These are phyloP conservation scores for Cornus suecica DNA, from an alignment of 148 eudicot species.

Conservation along the genomic window DNA sequence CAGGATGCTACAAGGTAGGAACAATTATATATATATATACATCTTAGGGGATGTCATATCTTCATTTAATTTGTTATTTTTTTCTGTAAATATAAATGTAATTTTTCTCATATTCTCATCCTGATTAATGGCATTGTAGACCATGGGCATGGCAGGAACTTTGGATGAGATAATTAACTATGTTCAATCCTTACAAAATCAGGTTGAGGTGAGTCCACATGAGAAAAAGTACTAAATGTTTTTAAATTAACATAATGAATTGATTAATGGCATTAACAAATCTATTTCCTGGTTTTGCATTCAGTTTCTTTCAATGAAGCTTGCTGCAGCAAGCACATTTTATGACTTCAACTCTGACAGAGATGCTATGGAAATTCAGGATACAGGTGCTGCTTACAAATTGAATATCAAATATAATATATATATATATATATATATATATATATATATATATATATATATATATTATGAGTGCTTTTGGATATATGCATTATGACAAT, in stretches of 20 bases:
- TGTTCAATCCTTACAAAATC: conserved; percentile 85
- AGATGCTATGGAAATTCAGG: conserved; percentile 33
- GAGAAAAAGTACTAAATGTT: neutral
- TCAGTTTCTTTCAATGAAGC: conserved; percentile 83
- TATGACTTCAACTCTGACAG: conserved; percentile 51
- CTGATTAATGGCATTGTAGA: conserved; percentile 36
- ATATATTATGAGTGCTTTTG: too few species aligned
- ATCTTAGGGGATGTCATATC: neutral
- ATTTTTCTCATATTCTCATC: neutral
- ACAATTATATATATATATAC: too few species aligned
- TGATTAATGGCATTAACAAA: neutral
- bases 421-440: too few species aligned
- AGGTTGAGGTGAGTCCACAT: conserved; percentile 60
- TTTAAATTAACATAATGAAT: neutral
- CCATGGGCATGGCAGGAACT: conserved; percentile 89
- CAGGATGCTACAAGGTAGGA: conserved; percentile 83
- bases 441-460: too few species aligned
- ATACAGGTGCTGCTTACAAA: conserved; percentile 32
- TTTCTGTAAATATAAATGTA: neutral
- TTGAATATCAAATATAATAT: neutral
- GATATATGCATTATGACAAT: too few species aligned
- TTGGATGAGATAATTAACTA: conserved; percentile 87
- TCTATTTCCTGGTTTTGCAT: neutral
- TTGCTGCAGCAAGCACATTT: conserved; percentile 62
- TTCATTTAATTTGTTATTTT: too few species aligned